Evolutionary conservation across 1,284 basidiomycete species (phyloP).

Genomic region (Fomitopsis schrenkii): DNA sequence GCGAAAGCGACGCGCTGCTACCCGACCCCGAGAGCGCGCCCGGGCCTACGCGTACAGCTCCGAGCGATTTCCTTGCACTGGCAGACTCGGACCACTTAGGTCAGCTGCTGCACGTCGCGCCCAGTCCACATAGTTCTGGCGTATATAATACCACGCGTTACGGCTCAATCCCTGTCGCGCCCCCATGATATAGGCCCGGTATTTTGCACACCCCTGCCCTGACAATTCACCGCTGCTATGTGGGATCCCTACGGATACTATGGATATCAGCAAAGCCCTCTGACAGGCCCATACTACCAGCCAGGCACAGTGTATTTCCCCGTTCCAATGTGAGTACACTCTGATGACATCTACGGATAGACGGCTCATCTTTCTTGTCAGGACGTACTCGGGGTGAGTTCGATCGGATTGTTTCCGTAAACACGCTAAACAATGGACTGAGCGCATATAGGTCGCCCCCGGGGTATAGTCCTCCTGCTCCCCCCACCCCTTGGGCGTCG

Average conservation of each 20-base stretch:
- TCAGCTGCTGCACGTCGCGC: neutral
- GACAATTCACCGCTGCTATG: slow-evolving; percentile 12
- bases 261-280: neutral
- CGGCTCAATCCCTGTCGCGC: neutral
- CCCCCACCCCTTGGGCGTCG: neutral
- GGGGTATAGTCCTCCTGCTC: neutral
- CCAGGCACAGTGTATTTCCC: slow-evolving; percentile 1
- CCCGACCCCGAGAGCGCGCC: neutral
- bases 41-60: neutral
- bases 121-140: neutral
- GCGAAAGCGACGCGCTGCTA: neutral
- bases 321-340: neutral
- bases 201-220: slow-evolving; percentile 31
- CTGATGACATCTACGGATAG: neutral
- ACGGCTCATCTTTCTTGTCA: neutral
- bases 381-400: slow-evolving; percentile 1
- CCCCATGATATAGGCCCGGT: slow-evolving; percentile 24
- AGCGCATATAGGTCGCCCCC: neutral
- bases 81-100: neutral
- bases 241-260: slow-evolving; percentile 18
- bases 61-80: no score
- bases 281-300: neutral
- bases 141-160: neutral
- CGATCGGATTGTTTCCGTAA: neutral
- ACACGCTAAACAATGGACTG: neutral